Conservation (phyloP, 768 basidiomycete genomes). For the Galerina sulciceps region DNA sequence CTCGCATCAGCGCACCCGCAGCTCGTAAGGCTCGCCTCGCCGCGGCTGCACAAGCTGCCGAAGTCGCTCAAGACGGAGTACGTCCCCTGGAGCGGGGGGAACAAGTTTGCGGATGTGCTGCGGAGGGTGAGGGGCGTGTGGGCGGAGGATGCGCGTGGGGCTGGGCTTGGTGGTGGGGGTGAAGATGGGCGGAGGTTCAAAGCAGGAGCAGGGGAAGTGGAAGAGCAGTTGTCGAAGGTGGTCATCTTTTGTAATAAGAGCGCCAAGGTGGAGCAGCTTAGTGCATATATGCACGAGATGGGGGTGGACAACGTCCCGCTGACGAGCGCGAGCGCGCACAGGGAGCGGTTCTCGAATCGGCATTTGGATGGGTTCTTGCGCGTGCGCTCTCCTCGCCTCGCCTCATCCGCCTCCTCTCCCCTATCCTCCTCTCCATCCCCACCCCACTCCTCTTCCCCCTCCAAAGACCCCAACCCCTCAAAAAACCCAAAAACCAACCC, state of each 20-base stretch:
- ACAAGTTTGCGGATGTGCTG: conserved; percentile 81
- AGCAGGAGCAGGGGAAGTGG: conserved; percentile 15
- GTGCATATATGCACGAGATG: conserved; percentile 57
- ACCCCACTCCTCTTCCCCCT: conserved; percentile 15
- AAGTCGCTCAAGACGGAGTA: conserved; percentile 71
- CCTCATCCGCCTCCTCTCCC: no score
- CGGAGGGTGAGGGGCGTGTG: conserved; percentile 75
- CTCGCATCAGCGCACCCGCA: conserved; percentile 64
- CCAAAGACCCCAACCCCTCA: conserved; percentile 41
- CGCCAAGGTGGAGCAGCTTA: conserved; percentile 66
- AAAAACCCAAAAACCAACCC: conserved; percentile 50
- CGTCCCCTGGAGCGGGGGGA: conserved; percentile 77
- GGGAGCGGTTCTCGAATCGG: conserved; percentile 72
- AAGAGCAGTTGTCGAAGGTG: conserved; percentile 59
- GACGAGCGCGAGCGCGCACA: conserved; percentile 61
- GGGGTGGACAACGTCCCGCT: conserved; percentile 68
- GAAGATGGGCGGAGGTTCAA: neutral
- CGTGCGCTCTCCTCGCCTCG: neutral
- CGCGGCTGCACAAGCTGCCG: conserved; percentile 80
- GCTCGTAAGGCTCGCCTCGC: conserved; percentile 78
- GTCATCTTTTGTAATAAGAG: conserved; percentile 86
- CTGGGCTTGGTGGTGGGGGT: neutral
- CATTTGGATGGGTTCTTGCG: conserved; percentile 77
- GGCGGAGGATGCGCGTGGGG: conserved; percentile 59
- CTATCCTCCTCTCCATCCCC: conserved; percentile 19